phyloP scores from a whole-genome alignment of 371 early-diverging fungal genomes.

The Nosema muscidifuracis region DNA sequence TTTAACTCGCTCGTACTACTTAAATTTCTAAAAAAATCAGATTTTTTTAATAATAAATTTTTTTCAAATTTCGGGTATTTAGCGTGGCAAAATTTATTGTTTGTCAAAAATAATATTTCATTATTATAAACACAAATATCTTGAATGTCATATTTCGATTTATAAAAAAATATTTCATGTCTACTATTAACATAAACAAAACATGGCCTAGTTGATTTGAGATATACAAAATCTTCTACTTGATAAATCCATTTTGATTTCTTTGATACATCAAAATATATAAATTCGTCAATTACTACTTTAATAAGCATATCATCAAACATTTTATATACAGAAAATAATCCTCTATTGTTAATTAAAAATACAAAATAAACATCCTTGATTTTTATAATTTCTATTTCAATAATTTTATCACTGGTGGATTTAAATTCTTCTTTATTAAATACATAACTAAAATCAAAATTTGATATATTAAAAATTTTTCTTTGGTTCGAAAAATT shows the following conservation, averaged over 20 bases:
- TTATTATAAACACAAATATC: background rate
- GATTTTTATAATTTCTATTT: background rate
- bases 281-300: background rate
- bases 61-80: background rate
- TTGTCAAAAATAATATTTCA: background rate
- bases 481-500: background rate
- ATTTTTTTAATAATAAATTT: background rate
- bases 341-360: background rate
- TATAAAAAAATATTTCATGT: background rate
- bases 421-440: background rate
- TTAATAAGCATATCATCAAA: background rate
- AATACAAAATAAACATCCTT: background rate
- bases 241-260: background rate
- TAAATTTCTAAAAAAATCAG: background rate
- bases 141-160: background rate
- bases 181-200: background rate
- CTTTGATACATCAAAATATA: background rate
- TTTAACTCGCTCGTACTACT: background rate
- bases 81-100: background rate
- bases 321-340: background rate
- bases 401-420: background rate
- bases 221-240: background rate
- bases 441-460: background rate
- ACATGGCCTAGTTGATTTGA: background rate
- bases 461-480: background rate